A percentile compares a stretch with the other conserved stretches of the same genome.
These are phyloP conservation scores for Aeschynomene evenia DNA, from an alignment of 306 rosid species.

Conservation along the genomic window DNA sequence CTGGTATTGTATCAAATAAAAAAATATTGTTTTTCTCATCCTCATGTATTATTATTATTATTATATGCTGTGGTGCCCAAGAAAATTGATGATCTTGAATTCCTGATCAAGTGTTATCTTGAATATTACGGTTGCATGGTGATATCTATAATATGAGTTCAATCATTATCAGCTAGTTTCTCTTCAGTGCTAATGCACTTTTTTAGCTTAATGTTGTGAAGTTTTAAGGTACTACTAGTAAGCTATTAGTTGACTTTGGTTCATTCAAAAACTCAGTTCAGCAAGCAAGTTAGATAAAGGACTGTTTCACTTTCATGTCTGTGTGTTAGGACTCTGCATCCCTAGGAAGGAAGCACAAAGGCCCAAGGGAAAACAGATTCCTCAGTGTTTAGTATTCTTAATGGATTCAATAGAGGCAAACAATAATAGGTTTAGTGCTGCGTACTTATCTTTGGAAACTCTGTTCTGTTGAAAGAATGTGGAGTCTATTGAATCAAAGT, in stretches of 20 bases:
- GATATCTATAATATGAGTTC: too few species aligned
- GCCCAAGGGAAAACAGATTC: neutral
- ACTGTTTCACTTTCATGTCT: too few species aligned
- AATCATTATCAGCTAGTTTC: too few species aligned
- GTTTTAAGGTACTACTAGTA: neutral
- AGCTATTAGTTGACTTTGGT: neutral
- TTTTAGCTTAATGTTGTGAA: neutral
- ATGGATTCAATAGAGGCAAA: neutral
- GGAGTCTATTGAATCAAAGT: neutral
- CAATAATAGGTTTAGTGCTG: neutral
- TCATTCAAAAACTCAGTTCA: neutral
- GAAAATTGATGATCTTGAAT: neutral
- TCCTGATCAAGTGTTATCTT: neutral
- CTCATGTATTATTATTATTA: neutral
- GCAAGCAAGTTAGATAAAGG: neutral
- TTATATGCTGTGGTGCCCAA: neutral
- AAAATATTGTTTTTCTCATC: neutral
- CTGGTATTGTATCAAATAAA: neutral
- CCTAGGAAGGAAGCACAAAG: neutral
- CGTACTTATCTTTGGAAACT: neutral
- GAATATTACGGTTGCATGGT: too few species aligned
- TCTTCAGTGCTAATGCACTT: neutral
- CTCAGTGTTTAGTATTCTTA: neutral
- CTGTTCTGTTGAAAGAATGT: neutral
- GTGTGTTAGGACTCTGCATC: neutral